Base-by-base conservation (phyloP, 495 filamentous ascomycete species). In the Penicillium atrosanguineum region DNA sequence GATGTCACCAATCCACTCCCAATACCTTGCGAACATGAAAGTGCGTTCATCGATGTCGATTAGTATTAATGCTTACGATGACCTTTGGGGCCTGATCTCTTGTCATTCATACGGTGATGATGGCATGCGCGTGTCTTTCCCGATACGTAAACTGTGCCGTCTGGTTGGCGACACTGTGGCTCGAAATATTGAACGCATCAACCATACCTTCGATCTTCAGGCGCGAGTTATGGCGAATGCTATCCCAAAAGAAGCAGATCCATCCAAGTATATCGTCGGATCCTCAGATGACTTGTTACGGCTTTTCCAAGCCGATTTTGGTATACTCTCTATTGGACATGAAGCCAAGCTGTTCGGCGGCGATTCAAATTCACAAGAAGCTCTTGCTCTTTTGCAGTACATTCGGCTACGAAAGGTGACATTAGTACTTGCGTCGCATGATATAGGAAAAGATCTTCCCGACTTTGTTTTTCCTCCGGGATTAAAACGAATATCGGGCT, bases 1-100 rank as follows among this genome's bases (percentile, higher is more conserved):
- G 29, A 96, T 74, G 69, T 74, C 96, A 78, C 93, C 89, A 0
- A 90, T 92, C 2, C 90, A 96, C 59, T 69, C 96, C 44, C 94
- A 94, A 61, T 96, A 96, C 54, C 77, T 96, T 1, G 79, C 75
- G n/a, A 88, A 96, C 64, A 96, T 96, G 92, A 83, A 82, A 1
- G 90, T 96, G 3, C 82, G 91, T 20, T 86, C 90, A 0, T 95
- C 89, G 50, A 96, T 96, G 91, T 95, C 91, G 6, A 93, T 96
- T 57, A 95, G 90, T 7, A 87, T 96, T 59, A 93, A 88, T 51
- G 87, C 87, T 0, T 91, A 93, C 62, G 75, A 80, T 53, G 86
- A 95, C 50, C 74, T 96, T 0, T 97, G 92, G 92, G 93, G 92
- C 0, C 74, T 96, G 34, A 90, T 96, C 19, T 82, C 90, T 1